Base-by-base conservation (phyloP, 2,329 filamentous ascomycete genomes). In the Cladorrhinum sp. region DNA sequence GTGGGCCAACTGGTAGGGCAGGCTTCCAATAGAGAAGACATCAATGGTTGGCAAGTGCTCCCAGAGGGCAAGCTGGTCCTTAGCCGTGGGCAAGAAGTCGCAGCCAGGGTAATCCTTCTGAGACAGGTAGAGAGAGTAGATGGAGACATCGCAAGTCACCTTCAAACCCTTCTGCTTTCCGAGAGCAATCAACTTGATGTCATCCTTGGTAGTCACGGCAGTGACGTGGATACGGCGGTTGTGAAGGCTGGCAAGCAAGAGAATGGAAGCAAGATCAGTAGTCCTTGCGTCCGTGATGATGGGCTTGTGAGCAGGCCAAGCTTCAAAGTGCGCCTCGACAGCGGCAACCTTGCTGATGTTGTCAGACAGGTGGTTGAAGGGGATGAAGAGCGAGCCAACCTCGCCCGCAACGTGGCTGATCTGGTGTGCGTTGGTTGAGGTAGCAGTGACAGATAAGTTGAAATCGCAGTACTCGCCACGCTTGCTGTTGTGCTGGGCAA, bases 291-390 rank as follows among this genome's bases (percentile, higher is more conserved):
- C 90, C 0, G 90, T 93, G 69, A 93, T 80, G 68, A 93, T 90
- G 54, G 90, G 89, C 78, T 93, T 93, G 78, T 85, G 87, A 3
- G 80, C 78, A 36, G 90, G 90, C 90, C 90, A 93, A 23, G 86
- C 82, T 62, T 87, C 87, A 69, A 93, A 93, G 77, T 93, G 90
- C 62, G 87, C 85, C 57, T 88, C 91, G 63, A 92, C 88, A 9
- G 89, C 86, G 20, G 90, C 88, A 50, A 92, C 90, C 78, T 91
- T 91, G 81, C 86, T 92, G 73, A 93, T 92, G 74, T 92, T 93
- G 67, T 89, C 89, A 62, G 88, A 90, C 24, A 92, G 78, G 73
- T 91, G 84, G 75, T 93, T 91, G 80, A 93, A 93, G 13, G 90
- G 90, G 64, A 93, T 90, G 77, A 92, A 93, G 49, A 93, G 80